Conservation (phyloP, 345 rosid species). For the Brassica juncea region DNA sequence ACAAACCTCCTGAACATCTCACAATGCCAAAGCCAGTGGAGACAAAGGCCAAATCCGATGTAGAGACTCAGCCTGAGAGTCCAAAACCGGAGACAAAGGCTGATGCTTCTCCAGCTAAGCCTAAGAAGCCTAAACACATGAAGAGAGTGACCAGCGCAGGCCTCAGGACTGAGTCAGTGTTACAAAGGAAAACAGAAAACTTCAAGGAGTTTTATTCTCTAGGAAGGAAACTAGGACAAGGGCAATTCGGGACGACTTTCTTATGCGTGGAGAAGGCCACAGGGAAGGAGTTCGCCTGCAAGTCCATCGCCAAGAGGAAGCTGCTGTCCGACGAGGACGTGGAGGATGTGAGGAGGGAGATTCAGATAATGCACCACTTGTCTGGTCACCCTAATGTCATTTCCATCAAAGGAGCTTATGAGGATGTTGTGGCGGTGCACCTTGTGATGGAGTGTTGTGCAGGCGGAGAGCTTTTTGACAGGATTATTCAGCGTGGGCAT, state of each 20-base stretch:
- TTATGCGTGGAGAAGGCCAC: neutral
- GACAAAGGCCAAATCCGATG: constrained; percentile 32
- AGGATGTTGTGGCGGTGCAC: neutral
- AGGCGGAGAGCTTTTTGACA: neutral
- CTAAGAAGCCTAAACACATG: neutral
- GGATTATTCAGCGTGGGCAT: neutral
- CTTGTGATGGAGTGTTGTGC: neutral
- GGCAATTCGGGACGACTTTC: neutral
- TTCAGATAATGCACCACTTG: neutral
- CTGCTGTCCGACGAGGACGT: neutral
- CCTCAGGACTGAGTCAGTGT: neutral
- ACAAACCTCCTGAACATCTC: constrained; percentile 68
- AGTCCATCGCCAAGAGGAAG: neutral
- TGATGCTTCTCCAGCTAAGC: neutral
- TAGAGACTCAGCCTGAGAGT: constrained; percentile 16
- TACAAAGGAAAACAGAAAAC: neutral
- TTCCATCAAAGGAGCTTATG: neutral
- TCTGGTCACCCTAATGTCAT: neutral
- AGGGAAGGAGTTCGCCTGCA: neutral
- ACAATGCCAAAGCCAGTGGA: constrained; percentile 39
- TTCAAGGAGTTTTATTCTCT: neutral
- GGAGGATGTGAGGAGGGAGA: neutral
- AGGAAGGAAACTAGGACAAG: neutral
- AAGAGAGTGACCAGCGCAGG: neutral
- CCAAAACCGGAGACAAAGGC: neutral